Evolutionary conservation across 2,329 filamentous ascomycete genomes (phyloP), one percentile per base, ranked within the genome.

Genomic region (Xylaria sp.): DNA sequence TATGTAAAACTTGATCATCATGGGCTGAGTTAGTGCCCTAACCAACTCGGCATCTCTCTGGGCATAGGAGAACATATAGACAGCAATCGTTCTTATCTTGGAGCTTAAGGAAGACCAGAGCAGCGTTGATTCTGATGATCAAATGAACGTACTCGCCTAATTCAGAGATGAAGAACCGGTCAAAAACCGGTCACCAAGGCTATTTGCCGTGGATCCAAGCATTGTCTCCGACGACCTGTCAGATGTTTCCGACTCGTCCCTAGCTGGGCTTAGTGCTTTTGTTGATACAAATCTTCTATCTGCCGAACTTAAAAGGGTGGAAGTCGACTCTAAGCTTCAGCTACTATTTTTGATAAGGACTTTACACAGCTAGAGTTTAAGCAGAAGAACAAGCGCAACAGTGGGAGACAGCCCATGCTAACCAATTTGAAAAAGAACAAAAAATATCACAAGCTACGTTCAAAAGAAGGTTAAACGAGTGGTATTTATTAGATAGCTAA

Each of bases 1-100:
- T 6, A 2, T 21, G 44, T 47, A 47, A 6, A 47, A 47, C 18
- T 47, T 23, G 5, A 47, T 47, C 44, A 47, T 47, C 9, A 40
- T 40, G 2, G 37, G 37, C 37, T 40, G 37, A 40, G 37, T 40
- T 40, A 40, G 10, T 40, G 10, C 10, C 13, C 37, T 40, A 40
- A 40, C 37, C 37, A 40, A 9, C 37, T 40, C 37, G 37, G 37
- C 37, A 40, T 40, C 13, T 40, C 37, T 40, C 13, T 40, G 37
- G 16, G 42, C 42, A 44, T 4, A 44, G 18, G 16, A 57, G 29
- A 57, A 57, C 37, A 57, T 57, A 57, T 6, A 42, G 29, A 57
- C 21, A 57, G 54, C 54, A 57, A 57, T 57, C 29, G 29, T 21
- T 57, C 16, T 57, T 42, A 57, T 57, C 18, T 23, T 48, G 21